phyloP scores from a whole-genome alignment of 106 monocot species.

The Allium fistulosum region DNA sequence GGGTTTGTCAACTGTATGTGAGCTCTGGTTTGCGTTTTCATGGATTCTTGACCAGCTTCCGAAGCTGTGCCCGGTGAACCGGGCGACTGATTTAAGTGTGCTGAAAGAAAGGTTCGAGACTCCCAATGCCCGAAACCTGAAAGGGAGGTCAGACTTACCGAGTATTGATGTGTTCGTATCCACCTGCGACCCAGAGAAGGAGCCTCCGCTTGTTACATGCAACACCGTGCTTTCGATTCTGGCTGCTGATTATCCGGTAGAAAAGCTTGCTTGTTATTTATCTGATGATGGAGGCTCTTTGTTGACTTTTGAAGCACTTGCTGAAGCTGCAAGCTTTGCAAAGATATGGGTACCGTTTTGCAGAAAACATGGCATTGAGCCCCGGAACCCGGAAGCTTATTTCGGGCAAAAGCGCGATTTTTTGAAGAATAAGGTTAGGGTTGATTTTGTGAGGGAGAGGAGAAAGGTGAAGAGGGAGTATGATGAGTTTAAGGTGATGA shows the following conservation, averaged over 20 bases:
- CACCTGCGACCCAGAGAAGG: slow-evolving; percentile 69
- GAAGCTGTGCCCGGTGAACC: slow-evolving; percentile 68
- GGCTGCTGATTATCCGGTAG: slow-evolving; percentile 71
- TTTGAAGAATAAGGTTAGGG: slow-evolving; percentile 76
- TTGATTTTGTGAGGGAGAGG: slow-evolving; percentile 89
- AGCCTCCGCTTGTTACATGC: slow-evolving; percentile 58
- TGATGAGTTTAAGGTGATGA: slow-evolving; percentile 93
- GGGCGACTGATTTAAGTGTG: slow-evolving; percentile 55
- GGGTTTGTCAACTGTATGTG: slow-evolving; percentile 61
- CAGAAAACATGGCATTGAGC: slow-evolving; percentile 84
- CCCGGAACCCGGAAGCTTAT: slow-evolving; percentile 87
- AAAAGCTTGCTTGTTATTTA: slow-evolving; percentile 74
- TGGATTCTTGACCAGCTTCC: slow-evolving; percentile 88
- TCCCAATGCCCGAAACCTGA: slow-evolving; percentile 48
- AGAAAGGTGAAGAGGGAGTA: slow-evolving; percentile 95
- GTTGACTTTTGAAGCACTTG: slow-evolving; percentile 64
- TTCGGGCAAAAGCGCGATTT: slow-evolving; percentile 73
- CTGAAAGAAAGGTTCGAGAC: slow-evolving; percentile 58
- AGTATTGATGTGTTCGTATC: slow-evolving; percentile 75
- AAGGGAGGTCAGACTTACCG: slow-evolving; percentile 70
- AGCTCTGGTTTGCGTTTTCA: slow-evolving; percentile 75
- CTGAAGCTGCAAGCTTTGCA: slow-evolving; percentile 72
- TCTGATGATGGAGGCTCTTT: slow-evolving; percentile 77
- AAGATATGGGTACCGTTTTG: slow-evolving; percentile 91
- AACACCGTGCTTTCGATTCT: slow-evolving; percentile 80